phyloP scores from a whole-genome alignment of 164 flowering plant species.

The Vitis riparia region DNA sequence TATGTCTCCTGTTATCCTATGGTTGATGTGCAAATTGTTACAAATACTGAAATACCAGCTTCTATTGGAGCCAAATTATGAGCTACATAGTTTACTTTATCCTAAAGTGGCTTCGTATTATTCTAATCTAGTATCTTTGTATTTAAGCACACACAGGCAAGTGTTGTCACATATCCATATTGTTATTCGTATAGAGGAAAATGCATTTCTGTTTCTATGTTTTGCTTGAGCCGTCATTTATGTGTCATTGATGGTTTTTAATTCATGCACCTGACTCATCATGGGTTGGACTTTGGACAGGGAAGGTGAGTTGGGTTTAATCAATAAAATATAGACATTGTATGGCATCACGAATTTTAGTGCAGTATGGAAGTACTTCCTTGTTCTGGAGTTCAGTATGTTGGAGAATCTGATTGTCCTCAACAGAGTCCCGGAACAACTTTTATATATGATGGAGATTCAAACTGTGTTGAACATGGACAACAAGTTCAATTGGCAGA shows the following conservation, averaged over 20 bases:
- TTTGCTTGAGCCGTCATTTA: not conserved
- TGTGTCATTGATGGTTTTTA: constrained; percentile 1
- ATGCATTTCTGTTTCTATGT: constrained; percentile 2
- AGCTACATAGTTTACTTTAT: too few species aligned
- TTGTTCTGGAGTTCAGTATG: constrained; percentile 49
- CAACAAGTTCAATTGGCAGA: constrained; percentile 27
- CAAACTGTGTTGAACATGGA: constrained; percentile 26
- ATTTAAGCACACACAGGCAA: not conserved
- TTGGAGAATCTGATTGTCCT: constrained; percentile 50
- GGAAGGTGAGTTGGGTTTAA: constrained; percentile 6
- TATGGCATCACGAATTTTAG: constrained; percentile 14
- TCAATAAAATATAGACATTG: constrained; percentile 3
- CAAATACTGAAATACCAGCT: too few species aligned
- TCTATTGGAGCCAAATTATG: too few species aligned
- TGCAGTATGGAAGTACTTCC: constrained; percentile 63
- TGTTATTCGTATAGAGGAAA: not conserved
- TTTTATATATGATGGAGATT: constrained; percentile 30
- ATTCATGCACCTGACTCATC: not conserved
- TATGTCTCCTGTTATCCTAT: not conserved
- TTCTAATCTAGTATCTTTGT: too few species aligned
- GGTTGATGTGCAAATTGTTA: too few species aligned
- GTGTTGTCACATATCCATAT: not conserved
- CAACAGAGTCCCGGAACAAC: constrained; percentile 33
- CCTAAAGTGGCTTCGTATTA: too few species aligned
- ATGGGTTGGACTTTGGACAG: constrained; percentile 11